These are phyloP conservation scores for Ustilago esculenta DNA, from an alignment of 1,284 basidiomycete genomes.

Conservation along the genomic window DNA sequence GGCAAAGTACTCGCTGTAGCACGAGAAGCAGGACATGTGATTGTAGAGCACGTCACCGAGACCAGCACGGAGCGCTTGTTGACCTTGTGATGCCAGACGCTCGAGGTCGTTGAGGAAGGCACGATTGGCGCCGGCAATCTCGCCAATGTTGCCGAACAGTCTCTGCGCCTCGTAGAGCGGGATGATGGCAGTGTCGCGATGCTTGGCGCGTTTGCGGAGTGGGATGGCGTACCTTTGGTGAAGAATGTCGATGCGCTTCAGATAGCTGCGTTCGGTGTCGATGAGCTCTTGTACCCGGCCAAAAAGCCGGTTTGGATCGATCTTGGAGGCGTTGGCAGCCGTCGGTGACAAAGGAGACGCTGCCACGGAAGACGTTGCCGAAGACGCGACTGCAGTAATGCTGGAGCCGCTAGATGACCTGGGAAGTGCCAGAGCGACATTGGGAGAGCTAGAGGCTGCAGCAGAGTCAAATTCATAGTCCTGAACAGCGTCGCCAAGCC, in stretches of 20 bases:
- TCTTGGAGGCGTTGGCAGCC: slow-evolving; percentile 5
- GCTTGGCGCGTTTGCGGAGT: slow-evolving; percentile 82
- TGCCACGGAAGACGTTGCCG: too few relatives aligned
- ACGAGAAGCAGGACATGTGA: slow-evolving; percentile 74
- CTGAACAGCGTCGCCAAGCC: slow-evolving; percentile 50
- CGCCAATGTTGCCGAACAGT: slow-evolving; percentile 92
- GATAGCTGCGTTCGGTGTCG: slow-evolving; percentile 65
- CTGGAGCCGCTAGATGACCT: slow-evolving; percentile 52
- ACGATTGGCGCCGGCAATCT: slow-evolving; percentile 84
- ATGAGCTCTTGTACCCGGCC: slow-evolving; percentile 58
- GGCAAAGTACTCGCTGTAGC: slow-evolving; percentile 88
- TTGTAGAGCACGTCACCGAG: slow-evolving; percentile 85
- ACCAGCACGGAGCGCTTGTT: slow-evolving; percentile 71
- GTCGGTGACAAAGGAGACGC: slow-evolving; percentile 5
- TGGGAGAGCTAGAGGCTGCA: not conserved
- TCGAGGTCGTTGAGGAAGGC: slow-evolving; percentile 87
- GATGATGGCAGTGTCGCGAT: slow-evolving; percentile 84
- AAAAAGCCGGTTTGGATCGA: slow-evolving; percentile 40
- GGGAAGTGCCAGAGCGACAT: slow-evolving; percentile 18
- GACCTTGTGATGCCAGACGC: slow-evolving; percentile 71
- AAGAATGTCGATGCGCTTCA: slow-evolving; percentile 59
- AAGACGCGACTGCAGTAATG: slow-evolving; percentile 49
- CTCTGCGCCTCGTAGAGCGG: slow-evolving; percentile 89
- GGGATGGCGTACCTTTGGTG: slow-evolving; percentile 80
- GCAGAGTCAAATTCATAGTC: slow-evolving; percentile 39